Evolutionary conservation across 495 filamentous ascomycete species (phyloP), one percentile per base, ranked within the genome.

Genomic region (Geopyxis carbonaria): DNA sequence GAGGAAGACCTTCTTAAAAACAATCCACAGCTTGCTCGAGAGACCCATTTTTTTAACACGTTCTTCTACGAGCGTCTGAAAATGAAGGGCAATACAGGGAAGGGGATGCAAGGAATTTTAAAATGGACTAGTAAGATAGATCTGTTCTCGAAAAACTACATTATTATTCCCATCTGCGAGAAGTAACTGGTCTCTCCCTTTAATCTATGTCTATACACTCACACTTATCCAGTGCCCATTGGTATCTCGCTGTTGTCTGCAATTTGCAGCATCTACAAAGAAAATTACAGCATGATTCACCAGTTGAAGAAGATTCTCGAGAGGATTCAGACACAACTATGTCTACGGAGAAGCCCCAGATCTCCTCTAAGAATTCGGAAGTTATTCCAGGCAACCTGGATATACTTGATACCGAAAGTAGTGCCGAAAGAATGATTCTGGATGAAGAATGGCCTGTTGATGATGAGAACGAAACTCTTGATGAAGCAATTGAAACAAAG

Each of bases 181-280:
- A 59, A 68, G 52, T 55, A 25, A 22, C 40, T 42, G 19, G 13
- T 24, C 21, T 8, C 21, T 2, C 16, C 21, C 11, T 24, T 20
- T 33, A 23, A 25, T 13, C 4, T n/a, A 32, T 32, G 16, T 16
- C 10, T 24, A 38, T 38, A 10, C 18, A 37, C 47, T 55, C 39
- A 55, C 27, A n/a, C 15, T 21, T 32, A 9, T 22, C 5, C 14
- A 55, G 51, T 51, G 61, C 62, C 14, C 89, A 97, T 56, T 97
- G 89, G 89, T 95, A 89, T 60, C 61, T 94, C 50, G 89, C 84
- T 9, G 85, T 97, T 40, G 93, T 95, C 22, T 93, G 82, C 71
- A 93, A 95, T 51, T 67, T 87, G 2, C 64, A 76, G 43, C 61
- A 68, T 40, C 47, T 69, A 60, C 37, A 54, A 54, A 47, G 64